Evolutionary conservation across 768 basidiomycete genomes (phyloP).

Genomic region (Leucocoprinus leucothites): DNA sequence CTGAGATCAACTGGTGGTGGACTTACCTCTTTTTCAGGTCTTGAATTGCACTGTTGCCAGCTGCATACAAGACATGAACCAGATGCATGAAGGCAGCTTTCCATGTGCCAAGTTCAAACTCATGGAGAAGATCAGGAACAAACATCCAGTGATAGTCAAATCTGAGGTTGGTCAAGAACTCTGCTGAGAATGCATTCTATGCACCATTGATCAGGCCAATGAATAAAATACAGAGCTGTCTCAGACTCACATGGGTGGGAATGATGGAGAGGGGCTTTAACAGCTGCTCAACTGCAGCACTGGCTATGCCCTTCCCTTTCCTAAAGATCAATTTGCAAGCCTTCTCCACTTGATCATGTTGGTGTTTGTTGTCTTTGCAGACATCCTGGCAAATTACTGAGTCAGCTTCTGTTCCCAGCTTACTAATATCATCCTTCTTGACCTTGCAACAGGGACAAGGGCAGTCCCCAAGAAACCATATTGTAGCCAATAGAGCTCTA

Average conservation of each 20-base stretch:
- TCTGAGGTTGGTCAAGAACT: slow-evolving; percentile 9
- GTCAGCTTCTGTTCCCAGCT: slow-evolving; percentile 12
- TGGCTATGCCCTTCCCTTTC: neutral
- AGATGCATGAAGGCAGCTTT: slow-evolving; percentile 35
- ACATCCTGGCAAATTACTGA: neutral
- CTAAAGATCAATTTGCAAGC: neutral
- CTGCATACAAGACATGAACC: slow-evolving; percentile 25
- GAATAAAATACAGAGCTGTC: neutral
- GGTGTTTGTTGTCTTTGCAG: neutral
- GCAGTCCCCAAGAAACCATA: slow-evolving; percentile 16
- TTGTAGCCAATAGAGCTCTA: slow-evolving; percentile 25
- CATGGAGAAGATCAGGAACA: slow-evolving; percentile 34
- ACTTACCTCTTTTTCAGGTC: slow-evolving; percentile 23
- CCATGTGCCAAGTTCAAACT: slow-evolving; percentile 37
- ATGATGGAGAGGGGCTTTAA: neutral
- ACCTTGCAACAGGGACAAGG: slow-evolving; percentile 20
- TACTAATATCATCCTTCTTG: slow-evolving; percentile 5
- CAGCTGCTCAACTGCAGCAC: neutral
- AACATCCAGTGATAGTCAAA: slow-evolving; percentile 28
- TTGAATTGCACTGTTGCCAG: slow-evolving; percentile 16
- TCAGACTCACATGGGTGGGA: neutral
- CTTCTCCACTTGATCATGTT: neutral
- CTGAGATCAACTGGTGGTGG: neutral
- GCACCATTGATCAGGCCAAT: no score
- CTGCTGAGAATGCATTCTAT: slow-evolving; percentile 32